phyloP scores from a whole-genome alignment of 2,329 filamentous ascomycete species.

The Fusarium setosum region DNA sequence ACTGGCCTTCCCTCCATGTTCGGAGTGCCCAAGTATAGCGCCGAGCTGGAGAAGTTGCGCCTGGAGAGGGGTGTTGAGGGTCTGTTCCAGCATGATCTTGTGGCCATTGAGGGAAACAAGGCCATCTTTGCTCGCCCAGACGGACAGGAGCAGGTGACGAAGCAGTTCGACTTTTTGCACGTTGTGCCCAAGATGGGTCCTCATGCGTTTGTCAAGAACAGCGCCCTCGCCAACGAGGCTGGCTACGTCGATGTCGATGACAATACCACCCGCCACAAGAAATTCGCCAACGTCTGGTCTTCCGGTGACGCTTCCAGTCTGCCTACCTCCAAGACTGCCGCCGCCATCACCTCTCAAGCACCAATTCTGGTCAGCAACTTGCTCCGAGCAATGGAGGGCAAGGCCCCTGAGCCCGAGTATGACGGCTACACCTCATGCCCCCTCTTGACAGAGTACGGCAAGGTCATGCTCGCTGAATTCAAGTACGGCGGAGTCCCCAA shows the following conservation, averaged over 20 bases:
- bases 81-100: conserved; percentile 67
- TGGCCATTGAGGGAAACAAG: conserved; percentile 63
- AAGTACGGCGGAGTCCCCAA: conserved; percentile 72
- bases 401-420: conserved; percentile 56
- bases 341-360: conserved; percentile 63
- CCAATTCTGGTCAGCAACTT: conserved; percentile 64
- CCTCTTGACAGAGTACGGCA: conserved; percentile 66
- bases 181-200: conserved; percentile 70
- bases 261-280: conserved; percentile 62
- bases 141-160: conserved; percentile 56
- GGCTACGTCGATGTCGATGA: conserved; percentile 70
- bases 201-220: conserved; percentile 64
- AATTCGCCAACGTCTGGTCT: conserved; percentile 68
- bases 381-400: conserved; percentile 57
- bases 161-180: conserved; percentile 65
- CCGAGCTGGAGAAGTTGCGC: conserved; percentile 63
- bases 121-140: conserved; percentile 61
- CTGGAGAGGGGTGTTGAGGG: conserved; percentile 66
- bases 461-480: conserved; percentile 73
- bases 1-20: conserved; percentile 69
- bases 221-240: conserved; percentile 63
- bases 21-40: conserved; percentile 69
- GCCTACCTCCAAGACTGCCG: conserved; percentile 67
- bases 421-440: conserved; percentile 69
- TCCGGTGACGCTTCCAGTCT: conserved; percentile 69